A percentile compares a stretch with the other conserved stretches of the same genome.
phyloP scores from a whole-genome alignment of 108 stramenopile genomes.

The Nitzschia sp. region DNA sequence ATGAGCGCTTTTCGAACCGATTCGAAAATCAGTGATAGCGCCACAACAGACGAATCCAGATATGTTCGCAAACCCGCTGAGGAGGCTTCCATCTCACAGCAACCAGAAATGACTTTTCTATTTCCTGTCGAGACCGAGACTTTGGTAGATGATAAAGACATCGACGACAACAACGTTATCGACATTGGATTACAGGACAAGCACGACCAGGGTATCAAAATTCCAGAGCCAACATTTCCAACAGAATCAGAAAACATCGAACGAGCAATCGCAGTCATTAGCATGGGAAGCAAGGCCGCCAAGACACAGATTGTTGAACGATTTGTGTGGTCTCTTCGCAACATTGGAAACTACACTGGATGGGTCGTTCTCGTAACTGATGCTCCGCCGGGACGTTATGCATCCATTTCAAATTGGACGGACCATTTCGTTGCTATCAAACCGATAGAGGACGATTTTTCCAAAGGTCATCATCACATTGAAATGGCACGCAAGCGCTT shows the following conservation, averaged over 20 bases:
- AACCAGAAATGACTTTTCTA: too few relatives aligned
- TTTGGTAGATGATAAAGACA: not conserved
- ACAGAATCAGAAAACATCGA: conserved; percentile 3
- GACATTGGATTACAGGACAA: too few relatives aligned
- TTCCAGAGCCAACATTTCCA: too few relatives aligned
- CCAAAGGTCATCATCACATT: not conserved
- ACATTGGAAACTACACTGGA: conserved; percentile 10
- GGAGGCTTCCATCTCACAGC: too few relatives aligned
- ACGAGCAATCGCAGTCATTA: conserved; percentile 13
- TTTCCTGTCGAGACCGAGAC: not conserved
- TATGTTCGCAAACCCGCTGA: too few relatives aligned
- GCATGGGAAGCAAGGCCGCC: conserved; percentile 20
- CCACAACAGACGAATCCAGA: too few relatives aligned
- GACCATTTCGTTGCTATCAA: conserved; percentile 12
- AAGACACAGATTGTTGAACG: conserved; percentile 10
- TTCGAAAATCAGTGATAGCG: not conserved
- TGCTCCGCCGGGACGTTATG: not conserved
- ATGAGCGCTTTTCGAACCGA: not conserved
- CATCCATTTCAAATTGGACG: not conserved
- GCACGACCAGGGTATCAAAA: too few relatives aligned
- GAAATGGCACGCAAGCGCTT: conserved; percentile 27
- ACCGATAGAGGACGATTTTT: conserved; percentile 7
- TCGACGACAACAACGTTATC: not conserved
- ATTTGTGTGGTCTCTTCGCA: conserved; percentile 18
- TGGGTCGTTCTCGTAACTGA: not conserved